Evolutionary conservation across 1,284 basidiomycete genomes (phyloP).

Genomic region (Schizophyllum amplum): DNA sequence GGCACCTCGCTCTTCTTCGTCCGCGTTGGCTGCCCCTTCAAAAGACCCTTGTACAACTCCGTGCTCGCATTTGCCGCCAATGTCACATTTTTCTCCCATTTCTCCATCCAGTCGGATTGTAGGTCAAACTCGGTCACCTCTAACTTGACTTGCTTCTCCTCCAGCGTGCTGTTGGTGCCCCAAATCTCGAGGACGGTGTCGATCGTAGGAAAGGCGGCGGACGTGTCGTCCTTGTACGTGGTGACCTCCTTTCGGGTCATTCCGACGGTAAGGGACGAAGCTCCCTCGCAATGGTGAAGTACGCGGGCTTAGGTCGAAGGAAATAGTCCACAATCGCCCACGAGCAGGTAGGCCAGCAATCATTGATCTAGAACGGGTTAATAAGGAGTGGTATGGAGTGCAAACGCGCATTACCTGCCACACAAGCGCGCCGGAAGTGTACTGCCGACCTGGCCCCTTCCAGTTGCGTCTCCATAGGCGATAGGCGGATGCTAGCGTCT

Average conservation of each 20-base stretch:
- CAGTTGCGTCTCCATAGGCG: constrained; percentile 74
- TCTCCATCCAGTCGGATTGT: constrained; percentile 48
- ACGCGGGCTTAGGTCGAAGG: constrained; percentile 70
- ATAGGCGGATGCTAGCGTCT: constrained; percentile 71
- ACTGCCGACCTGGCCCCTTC: constrained; percentile 61
- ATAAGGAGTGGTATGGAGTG: neutral
- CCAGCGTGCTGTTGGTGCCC: constrained; percentile 73
- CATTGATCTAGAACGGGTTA: constrained; percentile 47
- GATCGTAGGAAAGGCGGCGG: constrained; percentile 61
- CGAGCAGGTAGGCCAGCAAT: constrained; percentile 79
- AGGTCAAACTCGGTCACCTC: constrained; percentile 69
- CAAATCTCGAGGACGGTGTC: constrained; percentile 67
- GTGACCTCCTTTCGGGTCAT: constrained; percentile 71
- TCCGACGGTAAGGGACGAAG: constrained; percentile 69
- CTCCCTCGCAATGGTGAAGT: constrained; percentile 63
- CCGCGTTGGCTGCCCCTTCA: constrained; percentile 64
- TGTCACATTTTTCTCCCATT: constrained; percentile 40
- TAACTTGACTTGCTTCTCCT: constrained; percentile 47
- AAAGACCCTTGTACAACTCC: constrained; percentile 62
- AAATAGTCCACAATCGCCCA: constrained; percentile 80
- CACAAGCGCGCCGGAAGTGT: constrained; percentile 70
- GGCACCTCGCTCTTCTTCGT: constrained; percentile 60
- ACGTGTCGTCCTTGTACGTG: constrained; percentile 45
- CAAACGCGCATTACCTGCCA: constrained; percentile 57
- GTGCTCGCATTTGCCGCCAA: constrained; percentile 75